A percentile compares a stretch with the other conserved stretches of the same genome.
These are phyloP conservation scores for Cladosporium sp. DNA, from an alignment of 2,329 filamentous ascomycete genomes.

Conservation along the genomic window DNA sequence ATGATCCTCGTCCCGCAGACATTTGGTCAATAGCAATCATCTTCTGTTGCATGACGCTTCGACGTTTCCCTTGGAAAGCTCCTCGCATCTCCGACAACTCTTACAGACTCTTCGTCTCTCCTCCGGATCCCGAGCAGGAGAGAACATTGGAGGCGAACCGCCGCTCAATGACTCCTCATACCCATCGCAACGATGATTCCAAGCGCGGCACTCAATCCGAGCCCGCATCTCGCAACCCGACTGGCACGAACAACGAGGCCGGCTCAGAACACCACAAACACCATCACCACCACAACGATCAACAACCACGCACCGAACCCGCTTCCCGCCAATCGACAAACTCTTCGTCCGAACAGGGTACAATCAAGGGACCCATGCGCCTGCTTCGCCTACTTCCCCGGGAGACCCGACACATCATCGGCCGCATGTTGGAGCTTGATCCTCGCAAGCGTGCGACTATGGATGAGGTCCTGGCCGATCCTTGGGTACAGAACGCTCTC, in stretches of 20 bases:
- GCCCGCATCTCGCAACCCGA: slow-evolving; percentile 37
- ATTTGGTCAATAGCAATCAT: slow-evolving; percentile 99
- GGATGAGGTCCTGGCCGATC: slow-evolving; percentile 79
- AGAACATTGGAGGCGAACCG: slow-evolving; percentile 26
- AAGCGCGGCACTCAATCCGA: slow-evolving; percentile 32
- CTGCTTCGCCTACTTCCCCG: slow-evolving; percentile 80
- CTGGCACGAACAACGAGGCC: slow-evolving; percentile 21
- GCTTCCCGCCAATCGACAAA: slow-evolving; percentile 20
- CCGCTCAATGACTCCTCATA: slow-evolving; percentile 19
- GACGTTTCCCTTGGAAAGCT: slow-evolving; percentile 95
- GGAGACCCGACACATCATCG: slow-evolving; percentile 84
- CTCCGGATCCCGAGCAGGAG: slow-evolving; percentile 66
- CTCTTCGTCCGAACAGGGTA: slow-evolving; percentile 28
- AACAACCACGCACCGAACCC: slow-evolving; percentile 15
- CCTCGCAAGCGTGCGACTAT: slow-evolving; percentile 79
- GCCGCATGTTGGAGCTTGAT: slow-evolving; percentile 86
- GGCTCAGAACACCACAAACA: slow-evolving; percentile 16
- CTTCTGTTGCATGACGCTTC: slow-evolving; percentile 96
- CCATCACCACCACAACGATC: slow-evolving; percentile 37
- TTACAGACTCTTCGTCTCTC: slow-evolving; percentile 84
- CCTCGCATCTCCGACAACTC: slow-evolving; percentile 89
- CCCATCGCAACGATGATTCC: slow-evolving; percentile 12
- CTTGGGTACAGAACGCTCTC: slow-evolving; percentile 80
- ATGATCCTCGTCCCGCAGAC: slow-evolving; percentile 89
- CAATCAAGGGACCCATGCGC: slow-evolving; percentile 89